Evolutionary conservation across 2,329 filamentous ascomycete species (phyloP).

Genomic region (Penicillium aurantiogriseum): DNA sequence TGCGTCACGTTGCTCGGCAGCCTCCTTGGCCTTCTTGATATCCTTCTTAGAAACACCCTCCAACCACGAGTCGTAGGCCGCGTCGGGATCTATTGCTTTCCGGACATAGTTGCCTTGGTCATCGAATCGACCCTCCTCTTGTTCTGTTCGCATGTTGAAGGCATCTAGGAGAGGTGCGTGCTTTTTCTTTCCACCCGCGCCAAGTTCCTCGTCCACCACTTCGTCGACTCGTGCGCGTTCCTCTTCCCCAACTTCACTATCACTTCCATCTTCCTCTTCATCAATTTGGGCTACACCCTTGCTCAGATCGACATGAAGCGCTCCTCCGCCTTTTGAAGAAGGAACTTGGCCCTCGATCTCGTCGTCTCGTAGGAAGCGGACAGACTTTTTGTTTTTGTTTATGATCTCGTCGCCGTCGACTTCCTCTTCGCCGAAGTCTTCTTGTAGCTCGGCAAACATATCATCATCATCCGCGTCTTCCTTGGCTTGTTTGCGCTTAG

Average conservation of each 20-base stretch:
- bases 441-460: constrained; percentile 76
- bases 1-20: constrained; percentile 78
- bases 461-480: constrained; percentile 55
- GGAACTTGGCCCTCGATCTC: constrained; percentile 79
- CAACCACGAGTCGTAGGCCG: constrained; percentile 87
- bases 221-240: constrained; percentile 69
- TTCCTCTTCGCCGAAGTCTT: constrained; percentile 57
- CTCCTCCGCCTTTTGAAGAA: constrained; percentile 70
- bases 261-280: constrained; percentile 60
- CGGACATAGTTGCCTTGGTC: constrained; percentile 87
- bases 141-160: constrained; percentile 88
- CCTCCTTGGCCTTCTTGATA: constrained; percentile 81
- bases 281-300: constrained; percentile 54
- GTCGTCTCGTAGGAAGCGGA: constrained; percentile 58
- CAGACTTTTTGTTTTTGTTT: constrained; percentile 62
- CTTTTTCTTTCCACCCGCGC: constrained; percentile 83
- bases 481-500: constrained; percentile 36
- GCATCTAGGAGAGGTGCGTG: constrained; percentile 93
- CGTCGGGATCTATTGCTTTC: constrained; percentile 84
- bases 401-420: constrained; percentile 51
- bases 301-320: constrained; percentile 57
- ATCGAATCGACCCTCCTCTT: constrained; percentile 91
- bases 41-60: constrained; percentile 92
- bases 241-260: constrained; percentile 64
- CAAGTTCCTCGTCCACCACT: constrained; percentile 82